phyloP scores from a whole-genome alignment of 2,329 filamentous ascomycete species.

The Alternaria incomplexa region DNA sequence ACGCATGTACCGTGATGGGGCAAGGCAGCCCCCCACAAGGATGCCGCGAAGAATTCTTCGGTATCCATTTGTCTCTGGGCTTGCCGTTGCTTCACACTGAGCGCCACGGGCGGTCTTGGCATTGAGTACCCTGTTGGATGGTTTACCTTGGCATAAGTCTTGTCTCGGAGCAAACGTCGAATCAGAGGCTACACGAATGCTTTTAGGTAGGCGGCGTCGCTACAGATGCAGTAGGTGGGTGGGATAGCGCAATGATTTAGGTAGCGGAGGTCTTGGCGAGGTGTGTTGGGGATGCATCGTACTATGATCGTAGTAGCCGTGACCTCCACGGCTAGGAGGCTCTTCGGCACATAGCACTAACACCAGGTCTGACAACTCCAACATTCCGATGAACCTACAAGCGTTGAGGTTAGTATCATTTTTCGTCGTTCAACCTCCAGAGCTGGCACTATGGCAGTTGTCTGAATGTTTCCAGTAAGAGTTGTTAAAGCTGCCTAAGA shows the following conservation, averaged over 20 bases:
- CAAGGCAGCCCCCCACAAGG: slow-evolving; percentile 2
- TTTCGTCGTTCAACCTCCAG: not conserved
- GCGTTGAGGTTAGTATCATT: not conserved
- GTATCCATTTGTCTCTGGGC: not conserved
- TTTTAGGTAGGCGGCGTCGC: not conserved
- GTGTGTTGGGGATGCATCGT: slow-evolving; percentile 4
- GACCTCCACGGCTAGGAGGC: not conserved
- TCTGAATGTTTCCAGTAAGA: not conserved
- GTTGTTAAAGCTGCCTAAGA: not conserved
- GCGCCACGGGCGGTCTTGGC: slow-evolving; percentile 21
- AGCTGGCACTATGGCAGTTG: not conserved
- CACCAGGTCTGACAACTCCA: not conserved
- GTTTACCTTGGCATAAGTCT: slow-evolving; percentile 19
- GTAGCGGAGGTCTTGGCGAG: slow-evolving; percentile 26
- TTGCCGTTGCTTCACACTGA: not conserved
- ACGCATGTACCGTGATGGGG: slow-evolving; percentile 23
- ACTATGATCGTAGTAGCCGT: not conserved
- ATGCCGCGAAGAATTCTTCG: slow-evolving; percentile 20
- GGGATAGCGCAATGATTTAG: not conserved
- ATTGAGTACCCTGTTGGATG: slow-evolving; percentile 42
- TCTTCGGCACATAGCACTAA: not conserved
- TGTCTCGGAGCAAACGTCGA: slow-evolving; percentile 14
- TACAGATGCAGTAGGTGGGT: slow-evolving; percentile 11
- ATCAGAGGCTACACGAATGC: slow-evolving; percentile 8
- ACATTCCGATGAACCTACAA: not conserved